A percentile compares a stretch with the other conserved stretches of the same genome.
Conservation (phyloP, 2,329 filamentous ascomycete species). For the Nigrospora oryzae region DNA sequence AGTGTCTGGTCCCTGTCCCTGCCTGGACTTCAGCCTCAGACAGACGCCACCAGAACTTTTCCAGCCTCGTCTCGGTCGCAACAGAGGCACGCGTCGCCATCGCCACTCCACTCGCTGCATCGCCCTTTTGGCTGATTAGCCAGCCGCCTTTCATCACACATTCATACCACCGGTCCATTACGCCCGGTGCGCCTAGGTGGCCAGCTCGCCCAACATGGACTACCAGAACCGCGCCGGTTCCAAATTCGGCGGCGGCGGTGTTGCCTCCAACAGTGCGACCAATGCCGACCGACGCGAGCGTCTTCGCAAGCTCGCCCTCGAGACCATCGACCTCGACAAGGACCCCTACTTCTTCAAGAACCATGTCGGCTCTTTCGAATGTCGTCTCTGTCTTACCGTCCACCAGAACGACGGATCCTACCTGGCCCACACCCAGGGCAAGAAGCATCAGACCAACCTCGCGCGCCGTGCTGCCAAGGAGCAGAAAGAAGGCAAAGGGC, state of each 20-base stretch:
- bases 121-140: too few relatives aligned
- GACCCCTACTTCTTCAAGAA: slow-evolving; percentile 99
- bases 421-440: slow-evolving; percentile 94
- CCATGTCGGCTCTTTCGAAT: slow-evolving; percentile 96
- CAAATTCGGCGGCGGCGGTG: slow-evolving; percentile 95
- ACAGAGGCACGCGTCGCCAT: too few relatives aligned
- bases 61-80: too few relatives aligned
- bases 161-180: too few relatives aligned
- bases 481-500: slow-evolving; percentile 74
- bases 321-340: slow-evolving; percentile 98
- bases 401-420: slow-evolving; percentile 99
- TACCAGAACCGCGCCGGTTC: slow-evolving; percentile 90
- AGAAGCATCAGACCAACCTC: slow-evolving; percentile 98
- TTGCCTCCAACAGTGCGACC: slow-evolving; percentile 85
- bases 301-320: slow-evolving; percentile 93
- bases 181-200: too few relatives aligned
- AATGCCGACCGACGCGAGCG: slow-evolving; percentile 97
- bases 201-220: slow-evolving; percentile 39
- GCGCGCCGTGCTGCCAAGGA: slow-evolving; percentile 93
- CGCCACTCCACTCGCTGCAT: too few relatives aligned
- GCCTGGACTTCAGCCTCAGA: too few relatives aligned
- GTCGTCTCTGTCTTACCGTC: slow-evolving; percentile 89
- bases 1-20: too few relatives aligned
- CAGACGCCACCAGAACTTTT: too few relatives aligned
- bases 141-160: too few relatives aligned